Percentiles rank a stretch among this genome's conserved stretches.
Evolutionary conservation across 139 green algal genomes (phyloP).

Genomic region (Pseudopediastrum boryanum): DNA sequence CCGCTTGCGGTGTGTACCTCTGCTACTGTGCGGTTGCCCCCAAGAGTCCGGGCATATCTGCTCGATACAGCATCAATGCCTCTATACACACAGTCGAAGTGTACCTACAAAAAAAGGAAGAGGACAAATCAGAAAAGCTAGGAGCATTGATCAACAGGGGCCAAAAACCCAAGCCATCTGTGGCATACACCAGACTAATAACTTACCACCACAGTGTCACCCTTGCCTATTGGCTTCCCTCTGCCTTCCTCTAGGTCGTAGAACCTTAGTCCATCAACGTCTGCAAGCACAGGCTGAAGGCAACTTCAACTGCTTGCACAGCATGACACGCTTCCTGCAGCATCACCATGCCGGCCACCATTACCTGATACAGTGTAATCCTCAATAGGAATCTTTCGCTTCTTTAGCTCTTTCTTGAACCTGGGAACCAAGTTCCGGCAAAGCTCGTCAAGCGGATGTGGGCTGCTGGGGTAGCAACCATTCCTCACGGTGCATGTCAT

Average conservation of each 20-base stretch:
- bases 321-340: background rate
- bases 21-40: conserved; percentile 89
- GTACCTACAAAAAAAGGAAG: conserved; percentile 66
- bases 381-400: conserved; percentile 59
- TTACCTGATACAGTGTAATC: conserved; percentile 56
- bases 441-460: no score
- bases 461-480: no score
- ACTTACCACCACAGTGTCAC: conserved; percentile 66
- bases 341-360: background rate
- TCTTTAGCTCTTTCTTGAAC: conserved; percentile 86
- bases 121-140: background rate
- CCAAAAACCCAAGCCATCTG: background rate
- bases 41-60: conserved; percentile 79
- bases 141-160: background rate
- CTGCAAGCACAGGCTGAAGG: conserved; percentile 34
- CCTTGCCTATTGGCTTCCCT: conserved; percentile 55
- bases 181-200: background rate
- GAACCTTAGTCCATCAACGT: conserved; percentile 59
- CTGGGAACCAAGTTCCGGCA: no score
- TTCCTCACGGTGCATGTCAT: no score
- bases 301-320: background rate
- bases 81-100: conserved; percentile 90
- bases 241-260: conserved; percentile 74
- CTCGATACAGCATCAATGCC: conserved; percentile 88
- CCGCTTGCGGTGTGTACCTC: conserved; percentile 82